Evolutionary conservation across 306 rosid genomes (phyloP).

Genomic region (Sphenostylis stenocarpa): DNA sequence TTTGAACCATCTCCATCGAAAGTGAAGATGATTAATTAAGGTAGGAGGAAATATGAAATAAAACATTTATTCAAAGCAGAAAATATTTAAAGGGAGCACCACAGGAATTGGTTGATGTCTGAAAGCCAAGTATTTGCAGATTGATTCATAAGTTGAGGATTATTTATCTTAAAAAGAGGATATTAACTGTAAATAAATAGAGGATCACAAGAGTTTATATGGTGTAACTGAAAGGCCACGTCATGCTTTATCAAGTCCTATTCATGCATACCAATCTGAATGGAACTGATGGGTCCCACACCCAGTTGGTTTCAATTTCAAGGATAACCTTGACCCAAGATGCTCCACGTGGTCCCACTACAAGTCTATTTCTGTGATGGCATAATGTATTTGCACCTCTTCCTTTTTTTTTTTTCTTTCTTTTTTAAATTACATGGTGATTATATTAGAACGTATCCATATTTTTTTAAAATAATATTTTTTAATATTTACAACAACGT

Average conservation of each 20-base stretch:
- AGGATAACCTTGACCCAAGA: slow-evolving; percentile 33
- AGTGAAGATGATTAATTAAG: neutral
- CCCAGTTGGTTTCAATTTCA: slow-evolving; percentile 30
- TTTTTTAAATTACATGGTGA: neutral
- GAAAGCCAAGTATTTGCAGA: slow-evolving; percentile 40
- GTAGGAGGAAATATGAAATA: neutral
- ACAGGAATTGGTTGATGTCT: slow-evolving; percentile 20
- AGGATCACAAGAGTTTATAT: slow-evolving; percentile 38
- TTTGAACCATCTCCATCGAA: neutral
- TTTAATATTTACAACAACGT: too few relatives aligned
- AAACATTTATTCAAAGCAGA: neutral
- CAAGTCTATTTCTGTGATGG: slow-evolving; percentile 14
- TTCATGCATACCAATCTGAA: slow-evolving; percentile 33
- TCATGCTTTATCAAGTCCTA: slow-evolving; percentile 9
- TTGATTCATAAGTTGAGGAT: slow-evolving; percentile 31
- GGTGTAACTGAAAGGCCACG: slow-evolving; percentile 36
- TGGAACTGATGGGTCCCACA: slow-evolving; percentile 38
- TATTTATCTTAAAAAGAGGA: neutral
- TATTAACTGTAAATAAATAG: slow-evolving; percentile 30
- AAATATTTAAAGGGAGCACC: slow-evolving; percentile 35
- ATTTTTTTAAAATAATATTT: neutral
- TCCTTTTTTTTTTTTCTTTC: neutral
- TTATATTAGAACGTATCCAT: neutral
- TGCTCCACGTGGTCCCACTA: slow-evolving; percentile 15
- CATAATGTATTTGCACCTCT: slow-evolving; percentile 11